These are phyloP conservation scores for Epicoccum nigrum DNA, from an alignment of 2,329 filamentous ascomycete genomes.

Conservation along the genomic window DNA sequence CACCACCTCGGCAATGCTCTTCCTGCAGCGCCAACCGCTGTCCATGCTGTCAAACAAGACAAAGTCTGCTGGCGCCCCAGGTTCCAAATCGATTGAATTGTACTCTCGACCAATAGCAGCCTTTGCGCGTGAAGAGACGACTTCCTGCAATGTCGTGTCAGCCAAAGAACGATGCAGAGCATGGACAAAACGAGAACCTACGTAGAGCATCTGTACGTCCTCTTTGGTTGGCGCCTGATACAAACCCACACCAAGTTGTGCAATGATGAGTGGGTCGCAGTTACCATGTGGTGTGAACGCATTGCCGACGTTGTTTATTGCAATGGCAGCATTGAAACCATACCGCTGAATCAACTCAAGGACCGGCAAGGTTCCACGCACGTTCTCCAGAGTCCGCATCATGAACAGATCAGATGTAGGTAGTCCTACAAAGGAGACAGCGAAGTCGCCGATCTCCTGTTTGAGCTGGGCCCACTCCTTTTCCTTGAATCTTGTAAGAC, in stretches of 20 bases:
- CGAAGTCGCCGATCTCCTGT: conserved; percentile 58
- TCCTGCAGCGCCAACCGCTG: conserved; percentile 50
- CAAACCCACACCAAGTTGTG: conserved; percentile 49
- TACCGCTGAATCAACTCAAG: conserved; percentile 65
- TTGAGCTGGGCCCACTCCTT: conserved; percentile 59
- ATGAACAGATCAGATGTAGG: conserved; percentile 76
- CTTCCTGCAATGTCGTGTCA: conserved; percentile 48
- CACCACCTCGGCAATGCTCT: conserved; percentile 52
- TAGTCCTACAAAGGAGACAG: conserved; percentile 70
- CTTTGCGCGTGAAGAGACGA: conserved; percentile 55
- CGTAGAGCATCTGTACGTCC: conserved; percentile 65
- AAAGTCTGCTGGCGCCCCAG: conserved; percentile 51
- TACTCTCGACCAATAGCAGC: conserved; percentile 48
- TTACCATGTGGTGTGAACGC: conserved; percentile 74
- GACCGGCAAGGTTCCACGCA: conserved; percentile 67
- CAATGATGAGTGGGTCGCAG: conserved; percentile 68
- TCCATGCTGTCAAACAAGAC: conserved; percentile 50
- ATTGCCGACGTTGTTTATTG: conserved; percentile 76
- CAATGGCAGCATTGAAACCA: conserved; percentile 64
- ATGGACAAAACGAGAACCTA: conserved; percentile 42
- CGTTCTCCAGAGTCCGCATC: conserved; percentile 60
- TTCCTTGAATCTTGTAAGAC: conserved; percentile 62
- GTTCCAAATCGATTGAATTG: conserved; percentile 36
- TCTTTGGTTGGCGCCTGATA: conserved; percentile 67
- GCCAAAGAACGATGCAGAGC: conserved; percentile 3